Base-by-base conservation (phyloP, 257 asterid species). In the Lycium barbarum region DNA sequence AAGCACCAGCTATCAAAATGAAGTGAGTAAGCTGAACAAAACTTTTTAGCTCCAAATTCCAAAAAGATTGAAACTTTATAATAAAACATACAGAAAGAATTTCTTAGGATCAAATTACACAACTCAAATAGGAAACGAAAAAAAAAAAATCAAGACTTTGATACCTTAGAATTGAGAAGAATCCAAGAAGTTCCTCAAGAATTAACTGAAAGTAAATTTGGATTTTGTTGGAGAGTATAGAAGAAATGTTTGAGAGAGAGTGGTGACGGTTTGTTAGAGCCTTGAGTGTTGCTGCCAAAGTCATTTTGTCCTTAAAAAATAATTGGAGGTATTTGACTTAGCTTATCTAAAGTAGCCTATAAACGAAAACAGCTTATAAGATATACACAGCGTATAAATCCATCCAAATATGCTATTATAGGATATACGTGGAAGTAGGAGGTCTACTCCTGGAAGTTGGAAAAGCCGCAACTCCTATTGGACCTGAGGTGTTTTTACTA, bases 381-480 rank as follows among this genome's bases (percentile, higher is more conserved):
- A n/a, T n/a, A n/a, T n/a, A n/a, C n/a, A n/a, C n/a, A n/a, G n/a
- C n/a, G n/a, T n/a, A n/a, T n/a, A n/a, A n/a, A n/a, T n/a, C n/a
- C n/a, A n/a, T n/a, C n/a, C n/a, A n/a, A n/a, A n/a, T n/a, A n/a
- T n/a, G n/a, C n/a, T n/a, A n/a, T n/a, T n/a, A n/a, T 38, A 45
- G 61, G 14, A 45, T 12, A 81, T 62, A 81, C 84, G 84, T 81
- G 84, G 84, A 81, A 35, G 76, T 22, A 62, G 43, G 45, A 45
- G 76, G 84, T 81, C 84, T 81, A 62, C 76, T 61, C 84, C 63
- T 53, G 63, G 45, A 76, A 76, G 63, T 76, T 26, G 12, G 63
- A 51, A 76, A 76, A 51, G 4, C 61, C 3, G 20, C 61, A 49
- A 20, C 43, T 10, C 61, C 81, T 12, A 49, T 22, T 74, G 10